phyloP scores from a whole-genome alignment of 2,329 filamentous ascomycete species.

The Stemphylium lycopersici region DNA sequence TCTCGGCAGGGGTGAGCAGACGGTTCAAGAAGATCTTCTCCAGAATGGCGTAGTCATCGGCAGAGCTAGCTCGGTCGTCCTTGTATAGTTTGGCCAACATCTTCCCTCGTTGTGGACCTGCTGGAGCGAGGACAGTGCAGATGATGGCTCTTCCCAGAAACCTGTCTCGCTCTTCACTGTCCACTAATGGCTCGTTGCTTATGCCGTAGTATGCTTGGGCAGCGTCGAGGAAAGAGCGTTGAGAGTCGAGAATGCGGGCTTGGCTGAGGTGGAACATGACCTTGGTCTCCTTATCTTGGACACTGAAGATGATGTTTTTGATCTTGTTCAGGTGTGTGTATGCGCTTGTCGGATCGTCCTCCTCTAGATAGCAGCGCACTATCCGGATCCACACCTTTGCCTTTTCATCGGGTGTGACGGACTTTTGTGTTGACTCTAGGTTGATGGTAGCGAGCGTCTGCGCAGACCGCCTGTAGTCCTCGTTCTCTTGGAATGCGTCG shows the following conservation, averaged over 20 bases:
- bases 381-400: constrained; percentile 91
- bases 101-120: constrained; percentile 81
- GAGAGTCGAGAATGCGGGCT: constrained; percentile 89
- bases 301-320: constrained; percentile 86
- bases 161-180: constrained; percentile 83
- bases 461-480: constrained; percentile 81
- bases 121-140: constrained; percentile 90
- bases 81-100: constrained; percentile 87
- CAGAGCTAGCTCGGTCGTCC: constrained; percentile 78
- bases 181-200: constrained; percentile 76
- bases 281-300: constrained; percentile 74
- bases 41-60: constrained; percentile 83
- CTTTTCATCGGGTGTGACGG: constrained; percentile 81
- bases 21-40: constrained; percentile 98
- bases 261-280: constrained; percentile 90
- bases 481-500: constrained; percentile 78
- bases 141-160: constrained; percentile 87
- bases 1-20: constrained; percentile 79
- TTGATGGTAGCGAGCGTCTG: constrained; percentile 81
- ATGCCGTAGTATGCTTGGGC: constrained; percentile 88
- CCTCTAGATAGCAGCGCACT: constrained; percentile 90
- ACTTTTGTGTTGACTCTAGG: constrained; percentile 85
- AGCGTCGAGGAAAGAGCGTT: constrained; percentile 86
- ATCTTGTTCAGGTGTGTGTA: constrained; percentile 92
- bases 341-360: constrained; percentile 85